These are phyloP conservation scores for Glycine soja DNA, from an alignment of 306 rosid genomes.

Conservation along the genomic window DNA sequence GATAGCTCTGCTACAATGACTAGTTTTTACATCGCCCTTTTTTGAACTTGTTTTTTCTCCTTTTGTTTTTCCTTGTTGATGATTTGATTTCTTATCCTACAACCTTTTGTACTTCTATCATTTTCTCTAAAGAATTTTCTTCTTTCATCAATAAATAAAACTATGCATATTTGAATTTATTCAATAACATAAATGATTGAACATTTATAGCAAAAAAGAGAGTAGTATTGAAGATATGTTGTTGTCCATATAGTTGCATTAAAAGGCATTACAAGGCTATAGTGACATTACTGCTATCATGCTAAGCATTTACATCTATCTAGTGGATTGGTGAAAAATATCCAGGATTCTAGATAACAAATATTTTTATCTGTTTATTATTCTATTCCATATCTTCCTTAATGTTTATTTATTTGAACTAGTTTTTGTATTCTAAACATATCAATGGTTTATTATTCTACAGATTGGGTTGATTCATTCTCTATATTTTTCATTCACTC, in stretches of 20 bases:
- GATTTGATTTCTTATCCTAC: not conserved
- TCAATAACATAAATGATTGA: no score
- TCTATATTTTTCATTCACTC: constrained; percentile 4
- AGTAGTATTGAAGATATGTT: constrained; percentile 24
- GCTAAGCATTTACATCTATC: constrained; percentile 1
- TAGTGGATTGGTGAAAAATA: constrained; percentile 23
- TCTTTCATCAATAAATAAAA: not conserved
- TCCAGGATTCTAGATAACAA: not conserved
- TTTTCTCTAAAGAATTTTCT: not conserved
- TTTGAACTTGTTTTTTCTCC: not conserved
- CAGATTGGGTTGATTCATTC: not conserved
- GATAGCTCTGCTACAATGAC: not conserved
- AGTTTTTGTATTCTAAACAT: constrained; percentile 2
- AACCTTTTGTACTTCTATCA: constrained; percentile 6
- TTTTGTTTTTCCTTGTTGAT: not conserved
- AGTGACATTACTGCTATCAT: not conserved
- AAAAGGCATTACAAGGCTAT: constrained; percentile 15
- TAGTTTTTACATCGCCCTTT: not conserved
- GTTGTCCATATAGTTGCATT: constrained; percentile 17
- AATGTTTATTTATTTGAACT: constrained; percentile 10
- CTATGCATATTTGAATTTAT: not conserved
- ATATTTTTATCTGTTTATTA: not conserved
- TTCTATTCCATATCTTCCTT: not conserved
- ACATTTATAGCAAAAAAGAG: not conserved
- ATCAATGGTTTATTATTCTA: constrained; percentile 4